Evolutionary conservation across 495 filamentous ascomycete genomes (phyloP).

Genomic region (Penicilliopsis zonata): DNA sequence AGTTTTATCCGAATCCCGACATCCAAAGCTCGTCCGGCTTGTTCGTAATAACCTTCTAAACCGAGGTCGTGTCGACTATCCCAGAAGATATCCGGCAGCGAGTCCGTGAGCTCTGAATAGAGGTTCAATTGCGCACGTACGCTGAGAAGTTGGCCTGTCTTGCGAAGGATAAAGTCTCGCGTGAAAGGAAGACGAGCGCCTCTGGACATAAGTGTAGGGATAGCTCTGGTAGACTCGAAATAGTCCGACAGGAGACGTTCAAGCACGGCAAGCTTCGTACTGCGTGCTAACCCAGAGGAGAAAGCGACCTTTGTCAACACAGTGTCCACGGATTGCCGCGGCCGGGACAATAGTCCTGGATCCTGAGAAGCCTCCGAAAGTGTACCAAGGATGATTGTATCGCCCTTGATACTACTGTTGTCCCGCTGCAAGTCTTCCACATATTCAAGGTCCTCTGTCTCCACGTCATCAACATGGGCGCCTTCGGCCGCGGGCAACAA

Average conservation of each 20-base stretch:
- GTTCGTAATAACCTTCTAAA: slow-evolving; percentile 86
- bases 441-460: slow-evolving; percentile 88
- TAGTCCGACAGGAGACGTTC: slow-evolving; percentile 75
- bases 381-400: slow-evolving; percentile 82
- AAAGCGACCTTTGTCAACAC: slow-evolving; percentile 92
- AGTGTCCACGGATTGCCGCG: slow-evolving; percentile 48
- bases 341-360: slow-evolving; percentile 5
- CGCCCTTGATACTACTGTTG: slow-evolving; percentile 69
- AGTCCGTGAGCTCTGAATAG: slow-evolving; percentile 93
- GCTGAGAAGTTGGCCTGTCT: slow-evolving; percentile 86
- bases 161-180: slow-evolving; percentile 71
- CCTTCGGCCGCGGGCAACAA: slow-evolving; percentile 63
- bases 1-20: slow-evolving; percentile 86
- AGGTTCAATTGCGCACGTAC: slow-evolving; percentile 90
- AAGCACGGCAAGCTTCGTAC: slow-evolving; percentile 91
- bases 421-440: slow-evolving; percentile 62
- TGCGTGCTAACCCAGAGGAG: slow-evolving; percentile 85
- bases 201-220: slow-evolving; percentile 59
- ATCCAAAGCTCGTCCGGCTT: slow-evolving; percentile 81
- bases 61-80: slow-evolving; percentile 78
- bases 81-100: slow-evolving; percentile 94
- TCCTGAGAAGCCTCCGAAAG: slow-evolving; percentile 25
- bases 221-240: slow-evolving; percentile 68
- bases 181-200: slow-evolving; percentile 58
- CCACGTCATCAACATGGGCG: slow-evolving; percentile 54